Evolutionary conservation across 2,329 filamentous ascomycete genomes (phyloP), one percentile per base, ranked within the genome.

Genomic region (Canariomyces notabilis): DNA sequence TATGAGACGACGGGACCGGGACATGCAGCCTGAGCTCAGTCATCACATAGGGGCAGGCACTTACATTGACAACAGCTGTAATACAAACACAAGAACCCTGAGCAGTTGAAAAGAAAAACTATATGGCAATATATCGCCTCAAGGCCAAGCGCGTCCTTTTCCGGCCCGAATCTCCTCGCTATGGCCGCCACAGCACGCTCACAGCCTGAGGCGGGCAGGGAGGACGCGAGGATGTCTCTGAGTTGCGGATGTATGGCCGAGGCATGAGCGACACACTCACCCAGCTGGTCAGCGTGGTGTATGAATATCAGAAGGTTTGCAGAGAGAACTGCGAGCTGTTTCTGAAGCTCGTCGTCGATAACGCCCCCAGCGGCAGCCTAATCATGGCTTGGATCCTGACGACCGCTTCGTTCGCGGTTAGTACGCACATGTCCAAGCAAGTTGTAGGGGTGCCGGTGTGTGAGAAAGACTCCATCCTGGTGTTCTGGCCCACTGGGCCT

Each of bases 31-130:
- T 4, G 14, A 8, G 26, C 4, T 12, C 9, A 12, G 26, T 6
- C 22, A 21, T n/a, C 23, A 9, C 21, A 8, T 38, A n/a, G 11
- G 15, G 12, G 5, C 9, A 14, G 18, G 16, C 16, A 49, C 52
- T 32, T 21, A 52, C 52, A 52, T 44, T 2, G 29, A 29, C 32
- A 50, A 35, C 9, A 54, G 32, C 47, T 54, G 52, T 42, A 7
- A 11, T 22, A 41, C 52, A 44, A 12, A 50, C 40, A 12, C n/a
- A 49, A 48, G 19, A 54, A 21, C 6, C 44, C 23, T 5, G 44
- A 26, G 20, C 20, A 33, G 0, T 44, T 36, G 12, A 21, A 33
- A 12, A 49, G n/a, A 7, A 54, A 22, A 1, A 4, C 35, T 26
- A 43, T 29, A 16, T 39, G 50, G 22, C 33, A 16, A 2, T 33